Percentiles rank a stretch among this genome's conserved stretches.
phyloP scores from a whole-genome alignment of 495 filamentous ascomycete species.

The Talaromyces stipitatus region DNA sequence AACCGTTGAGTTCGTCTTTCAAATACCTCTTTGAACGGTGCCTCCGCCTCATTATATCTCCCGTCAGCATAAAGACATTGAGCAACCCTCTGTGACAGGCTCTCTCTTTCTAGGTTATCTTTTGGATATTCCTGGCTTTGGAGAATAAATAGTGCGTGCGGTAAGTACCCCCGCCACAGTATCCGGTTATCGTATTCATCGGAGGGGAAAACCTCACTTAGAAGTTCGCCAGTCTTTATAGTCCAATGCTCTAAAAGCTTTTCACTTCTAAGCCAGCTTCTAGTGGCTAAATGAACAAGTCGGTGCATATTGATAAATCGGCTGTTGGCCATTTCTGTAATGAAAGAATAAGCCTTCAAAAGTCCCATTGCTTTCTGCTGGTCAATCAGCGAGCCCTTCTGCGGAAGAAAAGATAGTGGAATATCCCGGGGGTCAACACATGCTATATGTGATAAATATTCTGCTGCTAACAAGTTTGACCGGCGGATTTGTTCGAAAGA shows the following conservation, averaged over 20 bases:
- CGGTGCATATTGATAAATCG: slow-evolving; percentile 18
- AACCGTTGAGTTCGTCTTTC: too few species aligned
- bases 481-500: slow-evolving; percentile 38
- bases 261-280: slow-evolving; percentile 22
- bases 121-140: not conserved
- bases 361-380: not conserved
- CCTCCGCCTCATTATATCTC: not conserved
- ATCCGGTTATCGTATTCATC: slow-evolving; percentile 14
- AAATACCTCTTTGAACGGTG: not conserved
- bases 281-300: slow-evolving; percentile 26
- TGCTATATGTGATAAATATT: slow-evolving; percentile 34
- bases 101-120: not conserved
- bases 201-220: slow-evolving; percentile 16
- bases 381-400: not conserved
- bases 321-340: slow-evolving; percentile 12
- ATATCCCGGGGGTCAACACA: slow-evolving; percentile 35
- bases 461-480: slow-evolving; percentile 21
- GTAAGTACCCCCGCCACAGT: slow-evolving; percentile 19
- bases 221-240: slow-evolving; percentile 8
- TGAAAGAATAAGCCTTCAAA: slow-evolving; percentile 18
- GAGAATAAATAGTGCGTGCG: slow-evolving; percentile 13
- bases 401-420: slow-evolving; percentile 22
- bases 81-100: not conserved
- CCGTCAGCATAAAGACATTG: slow-evolving; percentile 4
- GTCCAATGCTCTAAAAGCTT: slow-evolving; percentile 6